phyloP scores from a whole-genome alignment of 2,329 filamentous ascomycete species.

The Xenoacremonium recifei region DNA sequence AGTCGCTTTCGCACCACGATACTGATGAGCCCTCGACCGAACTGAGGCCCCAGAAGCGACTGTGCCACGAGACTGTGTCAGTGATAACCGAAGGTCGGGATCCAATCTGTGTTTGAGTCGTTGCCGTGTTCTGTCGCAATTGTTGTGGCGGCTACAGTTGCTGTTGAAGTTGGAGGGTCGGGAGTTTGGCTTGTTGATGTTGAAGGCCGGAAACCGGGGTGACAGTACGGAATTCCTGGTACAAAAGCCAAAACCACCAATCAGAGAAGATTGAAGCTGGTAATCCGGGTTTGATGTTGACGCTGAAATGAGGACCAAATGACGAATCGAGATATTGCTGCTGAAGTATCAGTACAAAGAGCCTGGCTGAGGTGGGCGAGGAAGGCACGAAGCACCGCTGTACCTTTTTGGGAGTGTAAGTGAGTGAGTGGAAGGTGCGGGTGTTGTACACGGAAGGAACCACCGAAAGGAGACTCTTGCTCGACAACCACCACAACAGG shows the following conservation, averaged over 20 bases:
- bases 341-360: too few relatives aligned
- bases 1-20: too few relatives aligned
- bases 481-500: not conserved
- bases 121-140: conserved; percentile 5
- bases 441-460: not conserved
- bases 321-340: too few relatives aligned
- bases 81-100: not conserved
- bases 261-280: too few relatives aligned
- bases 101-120: not conserved
- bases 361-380: not conserved
- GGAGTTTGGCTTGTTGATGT: too few relatives aligned
- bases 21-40: conserved; percentile 7
- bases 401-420: conserved; percentile 9
- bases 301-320: too few relatives aligned
- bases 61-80: conserved; percentile 11
- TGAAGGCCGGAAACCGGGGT: too few relatives aligned
- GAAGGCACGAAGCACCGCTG: not conserved
- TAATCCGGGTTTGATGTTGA: conserved; percentile 8
- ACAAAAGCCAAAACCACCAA: too few relatives aligned
- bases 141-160: not conserved
- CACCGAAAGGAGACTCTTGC: not conserved
- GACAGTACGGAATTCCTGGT: too few relatives aligned
- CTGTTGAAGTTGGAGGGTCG: not conserved
- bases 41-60: conserved; percentile 2
- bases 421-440: conserved; percentile 16